Evolutionary conservation across 2,329 filamentous ascomycete species (phyloP), one percentile per base, ranked within the genome.

Genomic region (Calonectria pteridis): DNA sequence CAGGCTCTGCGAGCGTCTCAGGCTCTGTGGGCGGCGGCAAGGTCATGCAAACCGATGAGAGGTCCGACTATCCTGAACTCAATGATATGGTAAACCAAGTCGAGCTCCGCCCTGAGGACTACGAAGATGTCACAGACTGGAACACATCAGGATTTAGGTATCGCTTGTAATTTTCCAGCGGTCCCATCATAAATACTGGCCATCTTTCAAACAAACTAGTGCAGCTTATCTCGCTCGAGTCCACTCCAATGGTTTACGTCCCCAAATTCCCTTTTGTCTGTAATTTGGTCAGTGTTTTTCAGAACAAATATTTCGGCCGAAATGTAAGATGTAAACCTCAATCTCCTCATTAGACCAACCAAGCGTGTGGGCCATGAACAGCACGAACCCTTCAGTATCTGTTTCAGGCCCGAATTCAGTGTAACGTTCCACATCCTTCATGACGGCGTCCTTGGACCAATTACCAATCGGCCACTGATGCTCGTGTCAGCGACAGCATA

Each of bases 111-210:
- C 53, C 69, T 1, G 69, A 71, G 82, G 88, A 89, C 72, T 89
- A 90, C 71, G 89, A 91, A n/a, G 90, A 92, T 81, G 82, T 89
- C 2, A 92, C 91, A 2, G 91, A 93, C 78, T 91, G 89, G 88
- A 87, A 91, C 46, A 91, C 87, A 0, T 80, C 86, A 16, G 91
- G 91, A 0, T 93, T 92, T 73, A 86, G 90, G 53, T 93, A 93
- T 82, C 86, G 91, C 28, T 79, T 89, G 28, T 89, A 46, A 7
- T 59, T 59, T 16, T 4, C 13, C 13, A 20, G 3, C 4, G 20
- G 26, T 16, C 1, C 26, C n/a, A 29, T 16, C 10, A 46, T 7
- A 23, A n/a, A 23, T 20, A 23, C 23, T 4, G 1, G 1, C n/a
- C 4, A 23, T 55, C 16, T 55, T 40, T 4, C 3, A 16, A 23